Evolutionary conservation across 805 yeast species (phyloP).

Genomic region (Novakomyces olei): DNA sequence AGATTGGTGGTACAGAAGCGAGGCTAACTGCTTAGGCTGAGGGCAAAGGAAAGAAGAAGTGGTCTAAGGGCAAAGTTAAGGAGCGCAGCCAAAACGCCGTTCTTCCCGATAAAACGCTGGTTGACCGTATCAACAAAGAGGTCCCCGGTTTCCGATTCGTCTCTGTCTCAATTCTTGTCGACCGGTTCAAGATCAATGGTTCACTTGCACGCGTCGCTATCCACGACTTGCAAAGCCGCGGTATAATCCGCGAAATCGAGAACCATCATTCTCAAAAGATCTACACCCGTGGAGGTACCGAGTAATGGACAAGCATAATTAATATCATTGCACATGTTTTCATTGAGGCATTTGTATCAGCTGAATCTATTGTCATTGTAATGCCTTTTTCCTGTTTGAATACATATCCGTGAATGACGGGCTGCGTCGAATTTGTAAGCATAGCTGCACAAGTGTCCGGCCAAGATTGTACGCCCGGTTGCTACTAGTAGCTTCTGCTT

Average conservation of each 20-base stretch:
- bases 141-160: conserved; percentile 97
- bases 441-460: too few species aligned
- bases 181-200: conserved; percentile 98
- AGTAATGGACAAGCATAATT: too few species aligned
- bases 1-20: conserved; percentile 99
- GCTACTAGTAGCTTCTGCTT: too few species aligned
- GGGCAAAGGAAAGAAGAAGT: conserved; percentile 99
- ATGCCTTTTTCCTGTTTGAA: too few species aligned
- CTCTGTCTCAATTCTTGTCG: conserved; percentile 94
- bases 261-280: conserved; percentile 92
- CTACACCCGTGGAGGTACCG: conserved; percentile 42
- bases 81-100: conserved; percentile 99
- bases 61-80: conserved; percentile 99
- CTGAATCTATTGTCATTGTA: too few species aligned
- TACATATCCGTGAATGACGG: too few species aligned
- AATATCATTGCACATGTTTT: too few species aligned
- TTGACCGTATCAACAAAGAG: conserved; percentile 98
- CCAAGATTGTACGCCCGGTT: too few species aligned
- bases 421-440: too few species aligned
- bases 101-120: conserved; percentile 91
- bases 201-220: conserved; percentile 97
- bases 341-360: too few species aligned
- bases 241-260: conserved; percentile 82
- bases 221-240: conserved; percentile 82
- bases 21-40: conserved; percentile 98